Percentiles rank a stretch among this genome's conserved stretches.
Evolutionary conservation across 257 asterid species (phyloP).

Genomic region (Dorcoceras hygrometricum): DNA sequence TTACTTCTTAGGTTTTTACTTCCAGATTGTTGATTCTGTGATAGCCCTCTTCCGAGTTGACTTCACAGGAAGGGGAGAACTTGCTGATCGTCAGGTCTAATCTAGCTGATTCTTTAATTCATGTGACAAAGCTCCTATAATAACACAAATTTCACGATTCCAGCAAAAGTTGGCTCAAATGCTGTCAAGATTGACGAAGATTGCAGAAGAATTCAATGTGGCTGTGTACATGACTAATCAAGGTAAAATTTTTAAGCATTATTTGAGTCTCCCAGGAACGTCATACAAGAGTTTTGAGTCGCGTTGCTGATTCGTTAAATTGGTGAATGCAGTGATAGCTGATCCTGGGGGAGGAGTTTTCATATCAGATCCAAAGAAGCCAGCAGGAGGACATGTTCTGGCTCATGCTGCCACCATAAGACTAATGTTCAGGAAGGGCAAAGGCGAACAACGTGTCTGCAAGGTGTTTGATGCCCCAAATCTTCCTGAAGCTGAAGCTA

Average conservation of each 20-base stretch:
- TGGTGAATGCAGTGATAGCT: constrained; percentile 78
- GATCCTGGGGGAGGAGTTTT: constrained; percentile 99
- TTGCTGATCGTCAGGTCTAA: constrained; percentile 91
- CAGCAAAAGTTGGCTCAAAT: constrained; percentile 99
- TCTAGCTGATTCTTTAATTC: background rate
- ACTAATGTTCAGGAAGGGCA: constrained; percentile 98
- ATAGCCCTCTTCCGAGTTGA: constrained; percentile 95
- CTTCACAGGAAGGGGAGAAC: constrained; percentile 98
- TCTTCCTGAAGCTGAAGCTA: constrained; percentile 98
- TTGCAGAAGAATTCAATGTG: constrained; percentile 95
- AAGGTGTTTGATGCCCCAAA: constrained; percentile 98
- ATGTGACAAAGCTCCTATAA: constrained; percentile 16
- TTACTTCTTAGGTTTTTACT: background rate
- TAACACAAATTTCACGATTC: constrained; percentile 18
- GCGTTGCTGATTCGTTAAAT: background rate
- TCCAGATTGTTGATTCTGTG: constrained; percentile 93
- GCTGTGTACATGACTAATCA: constrained; percentile 99
- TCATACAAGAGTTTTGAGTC: background rate
- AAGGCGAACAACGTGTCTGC: constrained; percentile 99
- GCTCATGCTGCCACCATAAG: constrained; percentile 97
- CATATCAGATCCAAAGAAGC: constrained; percentile 96
- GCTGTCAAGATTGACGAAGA: constrained; percentile 92
- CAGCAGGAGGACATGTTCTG: constrained; percentile 97
- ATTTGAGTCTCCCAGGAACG: background rate
- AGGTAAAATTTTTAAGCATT: constrained; percentile 40